Percentiles rank a stretch among this genome's conserved stretches.
Conservation (phyloP, 2,329 filamentous ascomycete genomes). For the Sclerotinia sclerotiorum region DNA sequence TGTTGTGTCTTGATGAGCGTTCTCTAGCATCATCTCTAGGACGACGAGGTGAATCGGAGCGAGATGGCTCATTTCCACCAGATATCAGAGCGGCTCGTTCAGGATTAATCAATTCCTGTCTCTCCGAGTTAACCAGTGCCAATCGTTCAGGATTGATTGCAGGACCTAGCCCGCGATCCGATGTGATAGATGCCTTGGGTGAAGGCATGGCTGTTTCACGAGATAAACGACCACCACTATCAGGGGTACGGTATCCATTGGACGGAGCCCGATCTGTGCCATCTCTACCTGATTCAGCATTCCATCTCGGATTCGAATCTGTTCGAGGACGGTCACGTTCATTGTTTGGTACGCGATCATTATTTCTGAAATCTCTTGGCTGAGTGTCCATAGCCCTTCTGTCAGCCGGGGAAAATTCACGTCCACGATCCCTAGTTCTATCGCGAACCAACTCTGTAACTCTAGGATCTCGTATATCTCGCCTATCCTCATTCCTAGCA, state of each 20-base stretch:
- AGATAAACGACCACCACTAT: slow-evolving; percentile 35
- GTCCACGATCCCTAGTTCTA: slow-evolving; percentile 37
- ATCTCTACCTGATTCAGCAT: slow-evolving; percentile 35
- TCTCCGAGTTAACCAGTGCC: slow-evolving; percentile 34
- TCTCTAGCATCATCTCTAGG: slow-evolving; percentile 39
- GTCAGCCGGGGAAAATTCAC: slow-evolving; percentile 36
- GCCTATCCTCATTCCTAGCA: slow-evolving; percentile 37
- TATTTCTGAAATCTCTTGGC: slow-evolving; percentile 35
- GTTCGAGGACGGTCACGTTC: slow-evolving; percentile 36
- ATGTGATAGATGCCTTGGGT: slow-evolving; percentile 31
- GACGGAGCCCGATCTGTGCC: slow-evolving; percentile 33
- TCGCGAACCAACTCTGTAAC: slow-evolving; percentile 33
- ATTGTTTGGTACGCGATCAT: slow-evolving; percentile 31
- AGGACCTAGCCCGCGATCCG: slow-evolving; percentile 33
- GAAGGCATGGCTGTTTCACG: slow-evolving; percentile 38
- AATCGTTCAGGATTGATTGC: slow-evolving; percentile 32
- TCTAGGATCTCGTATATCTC: slow-evolving; percentile 36
- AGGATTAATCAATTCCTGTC: slow-evolving; percentile 40
- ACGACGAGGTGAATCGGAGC: slow-evolving; percentile 38
- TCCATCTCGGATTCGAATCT: slow-evolving; percentile 38
- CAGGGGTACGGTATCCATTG: slow-evolving; percentile 31
- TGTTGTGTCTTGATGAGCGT: slow-evolving; percentile 45
- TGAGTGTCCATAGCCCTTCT: slow-evolving; percentile 34
- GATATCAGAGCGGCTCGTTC: slow-evolving; percentile 40
- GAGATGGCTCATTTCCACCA: slow-evolving; percentile 32